These are phyloP conservation scores for Tolypocladium capitatum DNA, from an alignment of 2,329 filamentous ascomycete species.

Conservation along the genomic window DNA sequence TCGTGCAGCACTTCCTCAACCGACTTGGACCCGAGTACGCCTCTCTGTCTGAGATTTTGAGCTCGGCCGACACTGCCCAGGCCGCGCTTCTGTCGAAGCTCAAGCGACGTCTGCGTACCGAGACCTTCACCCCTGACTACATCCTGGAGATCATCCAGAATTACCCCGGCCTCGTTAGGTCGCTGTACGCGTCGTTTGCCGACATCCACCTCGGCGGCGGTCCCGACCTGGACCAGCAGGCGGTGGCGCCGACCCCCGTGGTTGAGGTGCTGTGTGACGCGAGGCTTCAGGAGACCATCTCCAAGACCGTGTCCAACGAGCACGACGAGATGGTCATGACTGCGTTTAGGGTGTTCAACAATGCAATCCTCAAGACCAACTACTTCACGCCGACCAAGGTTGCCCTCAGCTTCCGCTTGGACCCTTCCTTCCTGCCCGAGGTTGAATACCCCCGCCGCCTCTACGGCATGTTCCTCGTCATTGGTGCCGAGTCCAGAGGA, in stretches of 20 bases:
- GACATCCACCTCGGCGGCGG: slow-evolving; percentile 58
- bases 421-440: slow-evolving; percentile 76
- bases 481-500: slow-evolving; percentile 89
- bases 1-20: slow-evolving; percentile 96
- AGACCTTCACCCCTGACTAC: slow-evolving; percentile 97
- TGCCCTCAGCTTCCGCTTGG: slow-evolving; percentile 87
- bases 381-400: slow-evolving; percentile 97
- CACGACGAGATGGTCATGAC: slow-evolving; percentile 98
- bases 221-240: slow-evolving; percentile 34
- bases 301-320: slow-evolving; percentile 73
- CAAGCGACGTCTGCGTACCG: slow-evolving; percentile 86
- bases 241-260: slow-evolving; percentile 40
- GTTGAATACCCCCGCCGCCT: slow-evolving; percentile 88
- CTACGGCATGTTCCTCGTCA: slow-evolving; percentile 98
- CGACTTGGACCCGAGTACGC: slow-evolving; percentile 85
- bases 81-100: slow-evolving; percentile 82
- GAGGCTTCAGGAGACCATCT: slow-evolving; percentile 62
- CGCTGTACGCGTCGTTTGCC: slow-evolving; percentile 84
- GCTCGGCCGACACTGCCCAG: slow-evolving; percentile 69
- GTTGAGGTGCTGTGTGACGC: slow-evolving; percentile 62
- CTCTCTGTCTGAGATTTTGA: slow-evolving; percentile 69
- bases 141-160: slow-evolving; percentile 93
- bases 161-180: slow-evolving; percentile 76
- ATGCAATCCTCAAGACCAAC: slow-evolving; percentile 88
- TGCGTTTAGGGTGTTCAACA: slow-evolving; percentile 93